phyloP scores from a whole-genome alignment of 2,329 filamentous ascomycete species.

The Cytospora paraplurivora region DNA sequence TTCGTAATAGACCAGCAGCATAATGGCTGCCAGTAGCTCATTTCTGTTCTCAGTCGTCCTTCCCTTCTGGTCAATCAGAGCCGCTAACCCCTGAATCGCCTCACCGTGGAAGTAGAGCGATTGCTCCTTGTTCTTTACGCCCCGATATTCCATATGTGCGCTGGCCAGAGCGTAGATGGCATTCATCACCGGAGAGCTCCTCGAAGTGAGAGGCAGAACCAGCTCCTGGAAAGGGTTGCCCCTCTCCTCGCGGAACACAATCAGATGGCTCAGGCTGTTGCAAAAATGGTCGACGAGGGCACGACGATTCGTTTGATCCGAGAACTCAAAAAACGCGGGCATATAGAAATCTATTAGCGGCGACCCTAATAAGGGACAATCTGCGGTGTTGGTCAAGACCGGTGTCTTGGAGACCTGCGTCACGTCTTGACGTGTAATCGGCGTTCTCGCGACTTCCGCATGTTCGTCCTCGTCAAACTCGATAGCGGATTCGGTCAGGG shows the following conservation, averaged over 20 bases:
- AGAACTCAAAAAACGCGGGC: slow-evolving; percentile 60
- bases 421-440: slow-evolving; percentile 22
- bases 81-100: slow-evolving; percentile 59
- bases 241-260: slow-evolving; percentile 64
- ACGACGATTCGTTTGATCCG: slow-evolving; percentile 54
- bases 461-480: slow-evolving; percentile 27
- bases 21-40: slow-evolving; percentile 62
- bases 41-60: slow-evolving; percentile 49
- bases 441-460: background rate
- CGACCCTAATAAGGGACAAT: slow-evolving; percentile 41
- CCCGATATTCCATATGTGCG: slow-evolving; percentile 75
- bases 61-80: slow-evolving; percentile 56
- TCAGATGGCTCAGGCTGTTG: slow-evolving; percentile 65
- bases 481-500: slow-evolving; percentile 13
- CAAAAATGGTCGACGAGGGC: slow-evolving; percentile 64
- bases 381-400: slow-evolving; percentile 46
- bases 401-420: slow-evolving; percentile 37
- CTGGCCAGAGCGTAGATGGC: slow-evolving; percentile 83
- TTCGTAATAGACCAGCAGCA: slow-evolving; percentile 65
- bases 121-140: slow-evolving; percentile 54
- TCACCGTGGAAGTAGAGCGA: slow-evolving; percentile 62
- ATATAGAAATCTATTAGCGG: slow-evolving; percentile 53
- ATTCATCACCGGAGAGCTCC: slow-evolving; percentile 67
- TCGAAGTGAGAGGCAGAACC: slow-evolving; percentile 60
- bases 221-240: slow-evolving; percentile 66